Percentiles rank a stretch among this genome's conserved stretches.
phyloP scores from a whole-genome alignment of 805 yeast species.

The Saturnispora diversa region DNA sequence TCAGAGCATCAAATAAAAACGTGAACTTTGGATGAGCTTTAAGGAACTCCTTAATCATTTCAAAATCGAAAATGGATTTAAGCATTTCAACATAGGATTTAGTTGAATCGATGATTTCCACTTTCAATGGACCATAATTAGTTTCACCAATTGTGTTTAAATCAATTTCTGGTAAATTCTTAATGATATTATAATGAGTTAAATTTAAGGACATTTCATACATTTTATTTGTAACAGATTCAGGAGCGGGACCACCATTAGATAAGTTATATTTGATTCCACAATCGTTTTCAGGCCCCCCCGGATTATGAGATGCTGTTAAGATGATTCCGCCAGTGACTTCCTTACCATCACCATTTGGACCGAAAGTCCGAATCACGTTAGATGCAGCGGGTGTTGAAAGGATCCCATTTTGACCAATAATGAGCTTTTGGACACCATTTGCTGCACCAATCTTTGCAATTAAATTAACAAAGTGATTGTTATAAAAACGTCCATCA shows the following conservation, averaged over 20 bases:
- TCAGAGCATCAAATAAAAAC: conserved; percentile 79
- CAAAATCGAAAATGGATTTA: conserved; percentile 83
- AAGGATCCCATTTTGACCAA: conserved; percentile 82
- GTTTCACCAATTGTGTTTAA: conserved; percentile 46
- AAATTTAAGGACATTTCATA: conserved; percentile 59
- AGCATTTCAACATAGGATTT: conserved; percentile 69
- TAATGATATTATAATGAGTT: conserved; percentile 49
- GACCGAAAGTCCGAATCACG: conserved; percentile 59
- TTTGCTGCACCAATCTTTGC: conserved; percentile 84
- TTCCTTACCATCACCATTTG: conserved; percentile 30
- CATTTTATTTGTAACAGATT: conserved; percentile 81
- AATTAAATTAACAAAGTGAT: conserved; percentile 70
- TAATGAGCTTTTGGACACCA: conserved; percentile 74
- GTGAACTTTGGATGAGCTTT: conserved; percentile 48
- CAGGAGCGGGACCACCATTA: conserved; percentile 99
- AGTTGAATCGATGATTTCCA: conserved; percentile 80
- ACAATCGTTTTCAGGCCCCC: conserved; percentile 86
- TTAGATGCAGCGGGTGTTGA: conserved; percentile 98
- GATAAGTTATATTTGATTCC: conserved; percentile 93
- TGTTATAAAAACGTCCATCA: conserved; percentile 91
- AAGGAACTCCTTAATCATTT: conserved; percentile 66
- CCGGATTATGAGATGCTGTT: conserved; percentile 97
- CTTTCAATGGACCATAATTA: conserved; percentile 50
- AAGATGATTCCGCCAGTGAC: conserved; percentile 92
- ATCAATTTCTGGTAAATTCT: conserved; percentile 58